Conservation (phyloP, 805 yeast species). For the Priceomyces haplophilus region DNA sequence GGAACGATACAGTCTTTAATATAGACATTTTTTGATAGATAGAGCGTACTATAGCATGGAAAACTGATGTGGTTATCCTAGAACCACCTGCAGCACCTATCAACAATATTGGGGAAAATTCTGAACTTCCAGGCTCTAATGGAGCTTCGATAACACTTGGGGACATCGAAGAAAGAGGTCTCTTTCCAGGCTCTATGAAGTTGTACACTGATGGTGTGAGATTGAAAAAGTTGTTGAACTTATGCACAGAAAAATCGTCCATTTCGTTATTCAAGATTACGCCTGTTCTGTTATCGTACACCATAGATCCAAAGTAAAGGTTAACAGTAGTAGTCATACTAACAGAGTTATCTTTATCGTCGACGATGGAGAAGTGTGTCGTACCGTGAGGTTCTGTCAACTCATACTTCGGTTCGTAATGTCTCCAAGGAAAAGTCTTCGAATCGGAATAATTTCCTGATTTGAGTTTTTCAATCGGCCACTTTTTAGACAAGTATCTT, state of each 20-base stretch:
- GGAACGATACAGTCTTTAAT: conserved; percentile 69
- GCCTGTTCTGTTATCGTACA: conserved; percentile 81
- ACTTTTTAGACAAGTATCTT: conserved; percentile 48
- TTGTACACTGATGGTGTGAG: conserved; percentile 80
- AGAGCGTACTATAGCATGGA: conserved; percentile 72
- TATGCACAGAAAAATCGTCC: conserved; percentile 89
- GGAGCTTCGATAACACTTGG: conserved; percentile 64
- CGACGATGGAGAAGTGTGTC: conserved; percentile 80
- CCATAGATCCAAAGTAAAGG: conserved; percentile 74
- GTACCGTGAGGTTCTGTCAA: conserved; percentile 86
- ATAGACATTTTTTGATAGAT: conserved; percentile 58
- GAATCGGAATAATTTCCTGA: conserved; percentile 48
- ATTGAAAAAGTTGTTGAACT: conserved; percentile 69
- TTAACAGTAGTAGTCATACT: conserved; percentile 88
- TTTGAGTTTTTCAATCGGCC: conserved; percentile 51
- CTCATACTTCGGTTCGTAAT: conserved; percentile 77
- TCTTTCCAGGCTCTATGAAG: conserved; percentile 66
- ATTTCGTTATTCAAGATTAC: conserved; percentile 82
- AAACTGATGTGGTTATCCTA: conserved; percentile 74
- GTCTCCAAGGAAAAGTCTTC: conserved; percentile 63
- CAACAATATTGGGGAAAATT: conserved; percentile 51
- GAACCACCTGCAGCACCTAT: conserved; percentile 97
- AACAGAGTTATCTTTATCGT: conserved; percentile 71
- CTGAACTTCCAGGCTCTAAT: conserved; percentile 24
- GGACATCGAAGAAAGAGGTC: conserved; percentile 82